Conservation (phyloP, 495 filamentous ascomycete species). For the Penicillium longicatenatum region DNA sequence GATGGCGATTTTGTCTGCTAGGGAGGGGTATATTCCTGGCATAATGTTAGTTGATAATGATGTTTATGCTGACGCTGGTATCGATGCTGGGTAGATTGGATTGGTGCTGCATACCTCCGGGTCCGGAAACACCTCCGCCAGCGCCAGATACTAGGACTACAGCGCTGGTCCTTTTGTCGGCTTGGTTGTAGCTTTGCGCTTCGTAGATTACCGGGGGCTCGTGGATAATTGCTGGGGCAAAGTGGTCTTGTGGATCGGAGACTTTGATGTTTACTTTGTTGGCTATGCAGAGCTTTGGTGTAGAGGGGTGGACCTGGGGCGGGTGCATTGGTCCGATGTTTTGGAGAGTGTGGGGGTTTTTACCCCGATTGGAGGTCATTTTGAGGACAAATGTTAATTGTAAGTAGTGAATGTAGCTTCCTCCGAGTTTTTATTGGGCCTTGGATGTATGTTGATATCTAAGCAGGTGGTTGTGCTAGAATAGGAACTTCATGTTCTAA, state of each 20-base stretch:
- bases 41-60: background rate
- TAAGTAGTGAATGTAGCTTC: too few species aligned
- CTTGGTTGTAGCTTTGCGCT: constrained; percentile 14
- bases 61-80: too few species aligned
- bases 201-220: constrained; percentile 13
- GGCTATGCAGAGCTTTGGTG: constrained; percentile 25
- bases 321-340: constrained; percentile 33
- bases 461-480: background rate
- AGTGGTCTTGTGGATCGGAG: constrained; percentile 29
- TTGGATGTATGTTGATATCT: background rate
- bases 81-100: too few species aligned
- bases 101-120: constrained; percentile 10
- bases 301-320: constrained; percentile 15
- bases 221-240: constrained; percentile 31
- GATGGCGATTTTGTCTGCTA: constrained; percentile 45
- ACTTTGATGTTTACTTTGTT: constrained; percentile 25
- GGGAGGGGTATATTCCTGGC: constrained; percentile 38
- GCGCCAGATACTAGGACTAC: constrained; percentile 47
- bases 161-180: constrained; percentile 27
- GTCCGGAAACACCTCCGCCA: constrained; percentile 47
- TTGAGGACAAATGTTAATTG: too few species aligned
- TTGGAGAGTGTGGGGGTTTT: constrained; percentile 6
- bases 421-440: too few species aligned
- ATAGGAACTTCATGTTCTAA: background rate
- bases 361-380: background rate